Base-by-base conservation (phyloP, 331 rosid species). In the Dryas integrifolia region DNA sequence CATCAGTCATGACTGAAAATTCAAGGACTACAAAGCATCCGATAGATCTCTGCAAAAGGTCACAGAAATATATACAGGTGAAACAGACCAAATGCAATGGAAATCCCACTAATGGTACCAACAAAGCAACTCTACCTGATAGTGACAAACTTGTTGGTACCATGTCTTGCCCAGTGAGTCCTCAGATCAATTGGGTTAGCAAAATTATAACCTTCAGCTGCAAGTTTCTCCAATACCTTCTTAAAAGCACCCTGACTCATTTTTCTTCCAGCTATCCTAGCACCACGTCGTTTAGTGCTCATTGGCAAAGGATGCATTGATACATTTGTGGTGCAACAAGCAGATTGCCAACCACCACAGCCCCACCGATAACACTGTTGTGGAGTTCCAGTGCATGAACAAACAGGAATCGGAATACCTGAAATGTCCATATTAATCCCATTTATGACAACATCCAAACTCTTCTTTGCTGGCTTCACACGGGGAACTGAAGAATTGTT, bases 291-390 rank as follows among this genome's bases (percentile, higher is more conserved):
- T 76, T 94, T 94, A n/a, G 92, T 79, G 76, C 97, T 94, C 98
- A 91, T 91, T 7, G 98, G 98, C 87, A 94, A 73, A 72, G 98
- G 98, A 85, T 91, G 88, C 72, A 83, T 80, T 0, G 98, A 94
- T 72, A 94, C 87, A 77, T 80, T 85, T 51, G 97, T 94, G 39
- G 98, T 94, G 65, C 98, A 94, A 82, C 98, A 94, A 47, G 98
- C 96, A 9, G 98, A 94, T 68, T 94, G 98, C 98, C 98, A 94
- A 9, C 98, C 97, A 6, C 97, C 98, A 44, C 88, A 88, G 60
- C 98, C 98, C 98, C 98, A 94, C 9, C 98, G 84, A 65, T 94
- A 94, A 75, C 98, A 89, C 79, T 91, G 98, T 76, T 91, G 98
- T 51, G 96, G 88, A 41, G 80, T 8, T 59, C 98, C 97, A 18